These are phyloP conservation scores for Fragaria ananassa DNA, from an alignment of 306 rosid species.

Conservation along the genomic window DNA sequence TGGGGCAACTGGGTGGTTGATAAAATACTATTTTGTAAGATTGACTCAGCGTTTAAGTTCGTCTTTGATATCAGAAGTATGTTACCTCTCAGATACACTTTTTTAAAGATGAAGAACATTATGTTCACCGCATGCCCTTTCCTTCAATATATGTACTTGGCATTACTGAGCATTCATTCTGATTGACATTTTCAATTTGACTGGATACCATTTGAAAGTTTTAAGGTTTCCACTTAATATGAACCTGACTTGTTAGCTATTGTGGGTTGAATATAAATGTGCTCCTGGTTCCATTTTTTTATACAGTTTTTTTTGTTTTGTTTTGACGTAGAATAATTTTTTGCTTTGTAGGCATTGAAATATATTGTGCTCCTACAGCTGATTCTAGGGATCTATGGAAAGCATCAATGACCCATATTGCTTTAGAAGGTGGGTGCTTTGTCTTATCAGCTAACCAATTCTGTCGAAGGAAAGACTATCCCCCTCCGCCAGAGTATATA, in stretches of 20 bases:
- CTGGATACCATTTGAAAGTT: background rate
- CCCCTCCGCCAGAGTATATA: conserved; percentile 77
- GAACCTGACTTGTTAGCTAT: background rate
- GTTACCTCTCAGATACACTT: background rate
- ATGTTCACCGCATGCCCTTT: background rate
- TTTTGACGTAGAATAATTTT: conserved; percentile 13
- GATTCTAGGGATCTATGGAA: conserved; percentile 81
- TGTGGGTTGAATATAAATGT: background rate
- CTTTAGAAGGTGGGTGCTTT: conserved; percentile 92
- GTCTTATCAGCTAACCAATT: conserved; percentile 87
- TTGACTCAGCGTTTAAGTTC: background rate
- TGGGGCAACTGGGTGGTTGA: background rate
- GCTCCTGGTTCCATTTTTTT: background rate
- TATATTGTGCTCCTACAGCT: conserved; percentile 96
- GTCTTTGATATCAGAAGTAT: background rate
- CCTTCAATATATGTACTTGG: background rate
- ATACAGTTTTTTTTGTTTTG: background rate
- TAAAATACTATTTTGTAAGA: background rate
- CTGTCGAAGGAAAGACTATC: conserved; percentile 87
- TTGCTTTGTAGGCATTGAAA: conserved; percentile 63
- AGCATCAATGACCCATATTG: conserved; percentile 89
- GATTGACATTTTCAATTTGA: background rate
- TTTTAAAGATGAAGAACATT: background rate
- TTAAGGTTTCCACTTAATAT: background rate
- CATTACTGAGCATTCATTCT: background rate